Evolutionary conservation across 768 basidiomycete species (phyloP).

Genomic region (Scleroderma bovista): DNA sequence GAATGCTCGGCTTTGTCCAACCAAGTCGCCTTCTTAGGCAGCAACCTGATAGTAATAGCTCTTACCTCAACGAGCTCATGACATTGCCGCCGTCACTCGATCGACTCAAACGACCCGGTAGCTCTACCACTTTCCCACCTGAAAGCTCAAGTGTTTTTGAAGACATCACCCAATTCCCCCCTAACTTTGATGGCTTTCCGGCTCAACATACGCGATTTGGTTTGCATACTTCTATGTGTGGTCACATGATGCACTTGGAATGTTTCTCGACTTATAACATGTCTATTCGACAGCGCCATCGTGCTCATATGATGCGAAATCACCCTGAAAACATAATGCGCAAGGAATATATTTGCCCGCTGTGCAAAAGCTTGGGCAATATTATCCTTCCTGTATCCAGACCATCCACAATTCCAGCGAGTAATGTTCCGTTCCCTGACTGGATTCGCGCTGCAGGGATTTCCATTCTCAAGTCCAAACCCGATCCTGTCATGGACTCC

Average conservation of each 20-base stretch:
- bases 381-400: constrained; percentile 79
- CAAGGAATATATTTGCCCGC: constrained; percentile 92
- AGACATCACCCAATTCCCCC: constrained; percentile 37
- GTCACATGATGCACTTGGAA: constrained; percentile 94
- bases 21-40: constrained; percentile 80
- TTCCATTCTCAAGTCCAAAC: constrained; percentile 79
- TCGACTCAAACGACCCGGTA: constrained; percentile 27
- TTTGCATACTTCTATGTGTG: constrained; percentile 82
- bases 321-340: constrained; percentile 94
- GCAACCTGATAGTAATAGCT: constrained; percentile 58
- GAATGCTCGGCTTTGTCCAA: constrained; percentile 81
- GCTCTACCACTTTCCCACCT: constrained; percentile 32
- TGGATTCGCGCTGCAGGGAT: constrained; percentile 90
- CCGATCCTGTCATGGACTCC: constrained; percentile 64
- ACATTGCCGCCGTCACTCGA: constrained; percentile 63
- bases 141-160: constrained; percentile 19
- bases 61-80: constrained; percentile 69
- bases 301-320: constrained; percentile 82
- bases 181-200: constrained; percentile 73
- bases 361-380: constrained; percentile 96
- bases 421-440: constrained; percentile 65
- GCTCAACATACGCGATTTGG: constrained; percentile 74
- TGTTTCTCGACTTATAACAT: constrained; percentile 89
- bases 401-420: constrained; percentile 40
- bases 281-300: constrained; percentile 83